phyloP scores from a whole-genome alignment of 208 protist species.

The Angomonas desouzai region DNA sequence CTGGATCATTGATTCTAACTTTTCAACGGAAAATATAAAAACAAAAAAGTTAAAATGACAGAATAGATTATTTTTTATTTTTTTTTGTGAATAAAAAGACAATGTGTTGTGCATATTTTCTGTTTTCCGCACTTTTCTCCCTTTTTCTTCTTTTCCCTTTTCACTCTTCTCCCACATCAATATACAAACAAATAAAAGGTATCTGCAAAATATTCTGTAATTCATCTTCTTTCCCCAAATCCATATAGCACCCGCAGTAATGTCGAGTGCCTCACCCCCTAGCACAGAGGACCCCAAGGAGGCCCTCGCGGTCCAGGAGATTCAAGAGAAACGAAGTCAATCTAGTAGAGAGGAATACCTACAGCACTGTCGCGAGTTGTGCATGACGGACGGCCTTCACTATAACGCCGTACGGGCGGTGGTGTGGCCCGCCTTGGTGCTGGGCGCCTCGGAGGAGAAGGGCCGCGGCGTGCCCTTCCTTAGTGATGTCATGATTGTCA shows the following conservation, averaged over 20 bases:
- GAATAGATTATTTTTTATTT: neutral
- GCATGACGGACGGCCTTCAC: constrained; percentile 28
- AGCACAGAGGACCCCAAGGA: neutral
- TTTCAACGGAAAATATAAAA: too few species aligned
- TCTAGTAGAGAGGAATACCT: constrained; percentile 30
- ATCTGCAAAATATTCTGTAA: too few species aligned
- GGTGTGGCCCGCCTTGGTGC: constrained; percentile 50
- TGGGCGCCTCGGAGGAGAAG: constrained; percentile 19
- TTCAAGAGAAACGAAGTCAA: neutral
- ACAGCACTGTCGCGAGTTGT: constrained; percentile 26
- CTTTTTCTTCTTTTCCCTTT: neutral
- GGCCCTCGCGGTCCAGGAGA: neutral
- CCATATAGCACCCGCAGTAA: too few species aligned
- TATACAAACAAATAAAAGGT: too few species aligned
- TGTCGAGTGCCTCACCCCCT: too few species aligned
- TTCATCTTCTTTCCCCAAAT: too few species aligned
- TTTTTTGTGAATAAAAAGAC: too few species aligned
- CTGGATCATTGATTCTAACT: too few species aligned
- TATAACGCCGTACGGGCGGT: constrained; percentile 38
- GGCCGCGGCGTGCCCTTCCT: constrained; percentile 28
- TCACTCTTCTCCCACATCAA: too few species aligned
- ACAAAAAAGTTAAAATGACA: neutral
- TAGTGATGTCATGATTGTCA: constrained; percentile 29
- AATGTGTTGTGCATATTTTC: too few species aligned
- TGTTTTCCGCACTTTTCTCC: too few species aligned